Conservation (phyloP, 352 stramenopile genomes). For the Globisporangium rhizosaccharum region DNA sequence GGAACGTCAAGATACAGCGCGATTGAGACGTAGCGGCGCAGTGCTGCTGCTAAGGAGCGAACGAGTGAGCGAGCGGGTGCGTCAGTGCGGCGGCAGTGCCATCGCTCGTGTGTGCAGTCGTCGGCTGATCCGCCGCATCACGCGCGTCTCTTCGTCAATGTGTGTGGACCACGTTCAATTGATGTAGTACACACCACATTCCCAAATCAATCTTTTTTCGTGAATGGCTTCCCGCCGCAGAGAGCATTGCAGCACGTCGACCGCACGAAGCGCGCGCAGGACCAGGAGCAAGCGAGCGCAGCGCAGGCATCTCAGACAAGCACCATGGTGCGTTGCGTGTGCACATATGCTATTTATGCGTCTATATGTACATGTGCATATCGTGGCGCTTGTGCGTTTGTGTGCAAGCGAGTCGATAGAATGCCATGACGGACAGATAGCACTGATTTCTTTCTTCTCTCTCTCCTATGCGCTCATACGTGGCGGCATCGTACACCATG, state of each 20-base stretch:
- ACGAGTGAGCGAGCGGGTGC: too few relatives aligned
- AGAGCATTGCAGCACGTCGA: background rate
- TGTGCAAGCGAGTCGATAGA: background rate
- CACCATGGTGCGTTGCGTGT: background rate
- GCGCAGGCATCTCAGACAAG: background rate
- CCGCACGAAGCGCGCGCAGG: background rate
- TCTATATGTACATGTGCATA: background rate
- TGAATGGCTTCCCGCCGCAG: background rate
- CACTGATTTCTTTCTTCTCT: too few relatives aligned
- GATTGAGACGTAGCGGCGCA: background rate
- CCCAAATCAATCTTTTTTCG: slow-evolving; percentile 1
- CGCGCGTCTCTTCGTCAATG: background rate
- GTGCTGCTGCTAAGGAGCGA: background rate
- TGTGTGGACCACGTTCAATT: too few relatives aligned
- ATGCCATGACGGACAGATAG: too few relatives aligned
- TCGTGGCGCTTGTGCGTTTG: background rate
- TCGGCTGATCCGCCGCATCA: too few relatives aligned
- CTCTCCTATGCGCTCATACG: background rate
- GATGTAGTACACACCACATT: too few relatives aligned
- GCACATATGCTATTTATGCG: too few relatives aligned
- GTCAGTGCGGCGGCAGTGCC: too few relatives aligned
- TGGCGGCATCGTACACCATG: background rate
- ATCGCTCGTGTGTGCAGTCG: too few relatives aligned
- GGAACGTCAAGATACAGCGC: background rate
- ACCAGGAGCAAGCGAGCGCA: too few relatives aligned